phyloP scores from a whole-genome alignment of 768 basidiomycete genomes.

The Guyanaporus albipodus region DNA sequence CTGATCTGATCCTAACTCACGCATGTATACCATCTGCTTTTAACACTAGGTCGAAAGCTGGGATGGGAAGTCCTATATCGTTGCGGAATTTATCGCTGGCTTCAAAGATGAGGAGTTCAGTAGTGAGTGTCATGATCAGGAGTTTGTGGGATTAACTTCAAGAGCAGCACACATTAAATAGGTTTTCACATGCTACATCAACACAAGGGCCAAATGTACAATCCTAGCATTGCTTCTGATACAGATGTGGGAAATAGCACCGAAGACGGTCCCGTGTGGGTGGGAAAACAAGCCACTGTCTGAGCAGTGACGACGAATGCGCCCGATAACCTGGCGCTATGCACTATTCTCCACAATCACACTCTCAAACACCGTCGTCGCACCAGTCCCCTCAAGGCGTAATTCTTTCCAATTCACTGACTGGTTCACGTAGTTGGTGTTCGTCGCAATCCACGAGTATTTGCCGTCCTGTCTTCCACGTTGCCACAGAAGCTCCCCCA shows the following conservation, averaged over 20 bases:
- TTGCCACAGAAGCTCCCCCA: constrained; percentile 44
- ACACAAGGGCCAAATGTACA: no score
- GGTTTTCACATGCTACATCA: no score
- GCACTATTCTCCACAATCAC: constrained; percentile 15
- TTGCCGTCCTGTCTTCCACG: constrained; percentile 41
- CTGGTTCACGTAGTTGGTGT: constrained; percentile 42
- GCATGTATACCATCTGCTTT: background rate
- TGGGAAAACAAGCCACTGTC: no score
- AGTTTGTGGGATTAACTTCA: no score
- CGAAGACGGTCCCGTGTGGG: no score
- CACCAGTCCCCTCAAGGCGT: constrained; percentile 8
- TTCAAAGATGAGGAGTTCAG: constrained; percentile 22
- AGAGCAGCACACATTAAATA: no score
- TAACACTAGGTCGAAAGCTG: background rate
- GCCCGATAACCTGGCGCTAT: no score
- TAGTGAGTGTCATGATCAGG: constrained; percentile 11
- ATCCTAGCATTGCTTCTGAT: no score
- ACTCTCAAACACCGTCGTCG: constrained; percentile 9
- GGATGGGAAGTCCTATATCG: background rate
- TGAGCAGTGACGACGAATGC: no score
- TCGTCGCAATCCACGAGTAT: constrained; percentile 50
- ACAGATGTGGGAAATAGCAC: no score
- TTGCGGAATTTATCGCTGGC: constrained; percentile 7
- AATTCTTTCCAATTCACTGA: constrained; percentile 34
- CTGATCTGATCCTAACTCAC: constrained; percentile 12